Percentiles rank a stretch among this genome's conserved stretches.
These are phyloP conservation scores for Plasmodium gallinaceum DNA, from an alignment of 169 alveolate species.

Conservation along the genomic window DNA sequence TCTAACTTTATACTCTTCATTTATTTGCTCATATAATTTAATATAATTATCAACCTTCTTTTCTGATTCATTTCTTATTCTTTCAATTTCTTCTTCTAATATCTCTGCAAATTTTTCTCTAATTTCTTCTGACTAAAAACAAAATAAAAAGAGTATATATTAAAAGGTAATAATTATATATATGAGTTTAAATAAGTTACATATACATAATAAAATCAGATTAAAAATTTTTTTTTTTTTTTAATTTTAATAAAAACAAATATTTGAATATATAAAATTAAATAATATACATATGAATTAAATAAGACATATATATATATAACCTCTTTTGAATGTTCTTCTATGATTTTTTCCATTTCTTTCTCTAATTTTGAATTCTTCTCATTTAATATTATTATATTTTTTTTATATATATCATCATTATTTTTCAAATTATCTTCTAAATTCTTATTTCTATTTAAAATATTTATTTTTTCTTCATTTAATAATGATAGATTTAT, in stretches of 20 bases:
- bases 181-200: too few relatives aligned
- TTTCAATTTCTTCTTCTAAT: conserved; percentile 57
- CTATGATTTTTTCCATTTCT: conserved; percentile 21
- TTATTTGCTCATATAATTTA: conserved; percentile 49
- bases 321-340: conserved; percentile 26
- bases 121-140: conserved; percentile 42
- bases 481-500: conserved; percentile 34
- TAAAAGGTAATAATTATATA: too few relatives aligned
- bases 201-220: background rate
- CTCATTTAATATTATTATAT: conserved; percentile 20
- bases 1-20: conserved; percentile 42
- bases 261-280: background rate
- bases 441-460: conserved; percentile 20
- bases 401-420: conserved; percentile 49
- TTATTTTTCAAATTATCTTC: conserved; percentile 67
- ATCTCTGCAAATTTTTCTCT: conserved; percentile 68
- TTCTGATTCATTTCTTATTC: conserved; percentile 64
- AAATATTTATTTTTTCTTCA: conserved; percentile 54
- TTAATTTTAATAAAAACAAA: background rate
- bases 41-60: conserved; percentile 36
- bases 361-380: conserved; percentile 48
- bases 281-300: background rate
- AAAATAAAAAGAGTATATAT: too few relatives aligned
- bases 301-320: background rate
- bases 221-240: too few relatives aligned